Evolutionary conservation across 1,284 basidiomycete species (phyloP).

Genomic region (Chiua sp.): DNA sequence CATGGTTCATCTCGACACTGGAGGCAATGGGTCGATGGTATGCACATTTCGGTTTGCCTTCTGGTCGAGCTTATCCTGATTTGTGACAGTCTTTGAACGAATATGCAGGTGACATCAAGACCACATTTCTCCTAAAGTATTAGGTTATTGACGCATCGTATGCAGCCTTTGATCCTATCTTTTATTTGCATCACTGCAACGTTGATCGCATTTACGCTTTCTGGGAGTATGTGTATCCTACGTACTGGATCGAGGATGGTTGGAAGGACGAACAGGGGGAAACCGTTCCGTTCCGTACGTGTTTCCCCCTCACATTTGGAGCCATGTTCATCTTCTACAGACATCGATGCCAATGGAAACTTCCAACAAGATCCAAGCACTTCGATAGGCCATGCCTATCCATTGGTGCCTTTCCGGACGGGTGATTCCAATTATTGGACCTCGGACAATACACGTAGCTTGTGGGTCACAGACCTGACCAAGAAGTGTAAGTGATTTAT

Average conservation of each 20-base stretch:
- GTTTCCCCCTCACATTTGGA: neutral
- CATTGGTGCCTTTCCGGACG: conserved; percentile 15
- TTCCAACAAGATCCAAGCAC: neutral
- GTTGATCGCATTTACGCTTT: conserved; percentile 23
- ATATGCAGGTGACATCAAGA: conserved; percentile 17
- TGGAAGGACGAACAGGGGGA: conserved; percentile 15
- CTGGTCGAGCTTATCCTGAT: neutral
- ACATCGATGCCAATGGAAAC: neutral
- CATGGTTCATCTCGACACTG: conserved; percentile 17
- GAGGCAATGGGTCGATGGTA: conserved; percentile 21
- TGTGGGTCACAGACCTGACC: neutral
- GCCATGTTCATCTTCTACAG: neutral
- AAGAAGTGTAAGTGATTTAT: conserved; percentile 9
- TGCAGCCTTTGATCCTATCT: conserved; percentile 21
- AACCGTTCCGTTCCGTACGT: conserved; percentile 11
- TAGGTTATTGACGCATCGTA: neutral
- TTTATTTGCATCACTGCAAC: conserved; percentile 23
- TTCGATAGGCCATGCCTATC: neutral
- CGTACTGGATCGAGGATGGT: conserved; percentile 19
- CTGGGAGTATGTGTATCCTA: conserved; percentile 24
- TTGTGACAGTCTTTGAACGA: conserved; percentile 12
- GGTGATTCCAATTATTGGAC: conserved; percentile 10
- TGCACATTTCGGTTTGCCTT: neutral
- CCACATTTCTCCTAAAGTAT: neutral
- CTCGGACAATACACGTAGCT: conserved; percentile 10